Base-by-base conservation (phyloP, 2,329 filamentous ascomycete species). In the Aureobasidium melanogenum region DNA sequence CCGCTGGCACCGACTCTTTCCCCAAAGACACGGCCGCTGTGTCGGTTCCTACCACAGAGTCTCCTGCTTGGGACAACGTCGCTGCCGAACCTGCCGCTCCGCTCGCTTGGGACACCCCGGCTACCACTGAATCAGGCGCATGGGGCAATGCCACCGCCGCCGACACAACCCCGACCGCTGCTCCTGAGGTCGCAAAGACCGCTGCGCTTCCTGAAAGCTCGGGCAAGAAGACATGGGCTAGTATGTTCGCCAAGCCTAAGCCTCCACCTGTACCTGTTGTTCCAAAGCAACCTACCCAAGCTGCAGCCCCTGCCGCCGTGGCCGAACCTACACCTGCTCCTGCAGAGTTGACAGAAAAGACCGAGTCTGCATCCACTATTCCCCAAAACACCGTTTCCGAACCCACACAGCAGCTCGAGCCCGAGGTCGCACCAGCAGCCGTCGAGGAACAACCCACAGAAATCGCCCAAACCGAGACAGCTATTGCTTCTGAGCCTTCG, bases 21-120 rank as follows among this genome's bases (percentile, higher is more conserved):
- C 75, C 83, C 64, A 73, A 84, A 83, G 77, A 82, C 83, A 66
- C 77, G 71, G 67, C 75, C 77, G 65, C 80, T 75, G 67, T 76
- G 82, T 65, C 71, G 22, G 79, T 88, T 63, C 86, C 88, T 46
- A 89, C 88, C 64, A 82, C 84, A 65, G 88, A 92, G 70, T 87
- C 87, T 15, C 72, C 77, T 63, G 84, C 82, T 63, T 88, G 84
- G 84, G 82, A 77, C 62, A 74, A 80, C 63, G 73, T 79, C 50
- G 69, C 75, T 38, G 44, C 56, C 34, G 44, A 48, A 39, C 73
- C 76, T 64, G 64, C 73, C 5, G 61, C 65, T 22, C 66, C 65
- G n/a, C 64, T 63, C 26, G 65, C 64, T 34, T 70, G 68, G 68
- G 68, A 71, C 41, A 63, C 60, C 8, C 64, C 63, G 14, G 67